Evolutionary conservation across 306 rosid species (phyloP).

Genomic region (Castanea crenata): DNA sequence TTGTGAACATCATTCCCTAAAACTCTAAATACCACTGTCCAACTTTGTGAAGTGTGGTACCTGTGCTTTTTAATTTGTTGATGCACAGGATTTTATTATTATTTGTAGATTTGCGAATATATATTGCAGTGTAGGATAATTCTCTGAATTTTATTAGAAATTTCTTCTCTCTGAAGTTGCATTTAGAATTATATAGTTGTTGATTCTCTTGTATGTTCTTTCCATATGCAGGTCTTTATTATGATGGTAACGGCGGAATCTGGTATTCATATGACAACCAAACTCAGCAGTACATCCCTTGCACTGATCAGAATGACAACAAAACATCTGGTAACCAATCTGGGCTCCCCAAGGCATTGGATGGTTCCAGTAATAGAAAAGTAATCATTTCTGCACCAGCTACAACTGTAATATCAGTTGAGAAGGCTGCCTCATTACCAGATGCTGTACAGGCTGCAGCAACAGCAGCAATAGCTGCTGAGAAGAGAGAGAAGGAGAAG

Average conservation of each 20-base stretch:
- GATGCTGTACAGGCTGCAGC: constrained; percentile 96
- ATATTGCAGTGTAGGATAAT: background rate
- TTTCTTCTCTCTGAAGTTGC: background rate
- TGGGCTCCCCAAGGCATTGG: constrained; percentile 61
- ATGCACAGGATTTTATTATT: background rate
- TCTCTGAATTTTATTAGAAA: background rate
- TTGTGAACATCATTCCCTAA: background rate
- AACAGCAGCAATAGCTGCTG: constrained; percentile 91
- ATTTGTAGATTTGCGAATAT: background rate
- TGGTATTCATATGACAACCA: constrained; percentile 94
- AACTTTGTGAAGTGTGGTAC: background rate
- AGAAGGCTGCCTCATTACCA: constrained; percentile 82
- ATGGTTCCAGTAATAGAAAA: constrained; percentile 63
- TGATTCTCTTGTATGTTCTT: constrained; percentile 21
- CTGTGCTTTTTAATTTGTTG: background rate
- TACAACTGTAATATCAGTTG: constrained; percentile 54
- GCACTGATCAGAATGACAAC: constrained; percentile 74
- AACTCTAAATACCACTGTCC: background rate
- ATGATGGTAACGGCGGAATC: constrained; percentile 79
- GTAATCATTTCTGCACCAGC: constrained; percentile 95
- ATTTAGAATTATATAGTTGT: background rate
- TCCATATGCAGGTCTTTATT: constrained; percentile 70
- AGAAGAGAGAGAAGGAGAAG: constrained; percentile 90
- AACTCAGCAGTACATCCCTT: constrained; percentile 75
- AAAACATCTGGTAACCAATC: constrained; percentile 51